Base-by-base conservation (phyloP, 441 rosid genomes). In the Bocquillonia castaneifolia region DNA sequence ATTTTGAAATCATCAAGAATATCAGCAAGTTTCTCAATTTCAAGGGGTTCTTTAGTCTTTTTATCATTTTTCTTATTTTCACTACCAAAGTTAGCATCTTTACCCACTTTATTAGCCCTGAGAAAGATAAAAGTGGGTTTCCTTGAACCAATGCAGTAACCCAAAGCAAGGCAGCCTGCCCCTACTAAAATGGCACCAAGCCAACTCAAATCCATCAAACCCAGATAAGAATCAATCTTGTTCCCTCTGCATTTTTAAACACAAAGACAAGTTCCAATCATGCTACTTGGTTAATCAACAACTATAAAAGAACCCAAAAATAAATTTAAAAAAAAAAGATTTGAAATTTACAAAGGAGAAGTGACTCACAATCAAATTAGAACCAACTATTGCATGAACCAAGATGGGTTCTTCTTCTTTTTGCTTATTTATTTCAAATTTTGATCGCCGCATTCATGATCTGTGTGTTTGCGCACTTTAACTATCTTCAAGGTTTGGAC, bases 1-100 rank as follows among this genome's bases (percentile, higher is more conserved):
- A 93, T 86, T 79, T 93, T 93, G 79, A 93, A 93, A 74, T 89
- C 90, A 47, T 88, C 91, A 34, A 88, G 83, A 67, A 91, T 83
- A 70, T 84, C 93, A 59, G 99, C 95, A 70, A 93, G 84, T 72
- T 91, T 82, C 72, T 91, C 99, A 54, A 89, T 87, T 73, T 91
- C 99, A 69, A 85, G 77, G 56, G 78, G 83, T 59, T 76, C 80
- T 78, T 88, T 89, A 18, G 80, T 29, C 71, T 59, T 80, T 25
- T 29, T 67, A 5, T 36, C 28, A 3, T 32, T 74, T 73, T 82
- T 80, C 66, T 18, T 77, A 32, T 56, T 71, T 12, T n/a, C 75
- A 22, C 45, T 67, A 63, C 66, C 56, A 66, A 74, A 44, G 7
- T 70, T 58, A 29, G 75, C 55, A 7, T 28, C 62, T 51, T 73